Conservation (phyloP, 805 yeast species). For the Tetrapisispora taiwanensis region DNA sequence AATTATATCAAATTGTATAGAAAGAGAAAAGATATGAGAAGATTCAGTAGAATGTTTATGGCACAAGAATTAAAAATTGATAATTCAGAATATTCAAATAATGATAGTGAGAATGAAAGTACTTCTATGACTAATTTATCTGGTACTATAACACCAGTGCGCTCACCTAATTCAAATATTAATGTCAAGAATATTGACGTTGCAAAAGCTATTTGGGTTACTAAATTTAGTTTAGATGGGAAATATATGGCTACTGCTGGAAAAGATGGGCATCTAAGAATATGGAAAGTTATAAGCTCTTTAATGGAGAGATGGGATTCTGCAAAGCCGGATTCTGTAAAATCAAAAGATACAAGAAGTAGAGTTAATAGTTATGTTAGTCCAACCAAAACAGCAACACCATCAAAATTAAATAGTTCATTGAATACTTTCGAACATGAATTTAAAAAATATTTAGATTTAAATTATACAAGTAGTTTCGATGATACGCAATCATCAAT, state of each 20-base stretch:
- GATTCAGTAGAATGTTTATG: conserved; percentile 44
- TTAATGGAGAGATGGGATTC: conserved; percentile 54
- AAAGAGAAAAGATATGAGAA: conserved; percentile 37
- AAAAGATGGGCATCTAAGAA: conserved; percentile 51
- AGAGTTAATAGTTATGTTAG: neutral
- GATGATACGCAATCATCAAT: neutral
- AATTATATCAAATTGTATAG: conserved; percentile 43
- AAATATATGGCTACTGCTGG: conserved; percentile 79
- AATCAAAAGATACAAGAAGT: conserved; percentile 1
- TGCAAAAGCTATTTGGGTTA: conserved; percentile 51
- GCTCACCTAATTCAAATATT: neutral
- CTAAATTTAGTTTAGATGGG: conserved; percentile 72
- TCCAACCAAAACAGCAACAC: neutral
- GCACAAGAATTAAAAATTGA: conserved; percentile 47
- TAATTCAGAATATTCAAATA: neutral
- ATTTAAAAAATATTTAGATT: neutral
- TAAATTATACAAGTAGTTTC: neutral
- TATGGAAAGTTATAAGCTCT: conserved; percentile 75
- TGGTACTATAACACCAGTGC: neutral
- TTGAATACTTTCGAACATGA: neutral
- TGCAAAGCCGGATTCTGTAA: conserved; percentile 11
- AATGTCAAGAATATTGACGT: conserved; percentile 1
- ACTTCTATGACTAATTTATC: neutral
- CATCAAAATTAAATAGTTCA: neutral
- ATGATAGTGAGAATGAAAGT: neutral